phyloP scores from a whole-genome alignment of 2,329 filamentous ascomycete species.

The Chaetomiaceae sp. region DNA sequence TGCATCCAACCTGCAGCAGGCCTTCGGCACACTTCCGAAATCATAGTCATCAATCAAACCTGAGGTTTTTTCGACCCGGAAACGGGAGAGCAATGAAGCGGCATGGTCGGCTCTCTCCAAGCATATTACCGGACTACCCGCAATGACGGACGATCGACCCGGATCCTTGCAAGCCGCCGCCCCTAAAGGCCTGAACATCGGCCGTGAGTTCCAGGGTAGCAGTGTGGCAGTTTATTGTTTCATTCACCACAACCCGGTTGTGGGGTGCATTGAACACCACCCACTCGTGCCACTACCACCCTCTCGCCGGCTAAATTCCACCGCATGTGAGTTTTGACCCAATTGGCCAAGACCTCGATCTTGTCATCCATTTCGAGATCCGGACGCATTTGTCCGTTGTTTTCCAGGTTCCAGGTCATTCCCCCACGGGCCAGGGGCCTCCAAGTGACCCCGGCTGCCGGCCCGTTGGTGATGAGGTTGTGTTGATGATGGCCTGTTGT shows the following conservation, averaged over 20 bases:
- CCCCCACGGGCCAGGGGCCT: not conserved
- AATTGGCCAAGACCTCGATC: slow-evolving; percentile 5
- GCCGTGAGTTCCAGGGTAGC: not conserved
- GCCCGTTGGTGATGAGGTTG: slow-evolving; percentile 6
- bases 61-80: not conserved
- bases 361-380: slow-evolving; percentile 3
- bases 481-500: not conserved
- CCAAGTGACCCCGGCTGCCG: slow-evolving; percentile 4
- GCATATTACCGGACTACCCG: not conserved
- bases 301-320: slow-evolving; percentile 8
- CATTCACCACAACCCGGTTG: slow-evolving; percentile 1
- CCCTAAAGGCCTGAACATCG: slow-evolving; percentile 2
- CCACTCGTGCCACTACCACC: not conserved
- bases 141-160: slow-evolving; percentile 8
- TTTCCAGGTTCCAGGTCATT: not conserved
- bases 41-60: not conserved
- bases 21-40: not conserved
- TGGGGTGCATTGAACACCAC: slow-evolving; percentile 6
- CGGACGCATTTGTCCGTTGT: slow-evolving; percentile 10
- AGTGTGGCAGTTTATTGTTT: not conserved
- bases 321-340: not conserved
- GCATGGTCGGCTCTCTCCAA: not conserved
- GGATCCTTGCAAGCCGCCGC: not conserved
- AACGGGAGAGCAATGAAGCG: not conserved
- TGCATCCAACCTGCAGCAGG: not conserved